phyloP scores from a whole-genome alignment of 2,329 filamentous ascomycete genomes.

The Trichoderma koningiopsis region DNA sequence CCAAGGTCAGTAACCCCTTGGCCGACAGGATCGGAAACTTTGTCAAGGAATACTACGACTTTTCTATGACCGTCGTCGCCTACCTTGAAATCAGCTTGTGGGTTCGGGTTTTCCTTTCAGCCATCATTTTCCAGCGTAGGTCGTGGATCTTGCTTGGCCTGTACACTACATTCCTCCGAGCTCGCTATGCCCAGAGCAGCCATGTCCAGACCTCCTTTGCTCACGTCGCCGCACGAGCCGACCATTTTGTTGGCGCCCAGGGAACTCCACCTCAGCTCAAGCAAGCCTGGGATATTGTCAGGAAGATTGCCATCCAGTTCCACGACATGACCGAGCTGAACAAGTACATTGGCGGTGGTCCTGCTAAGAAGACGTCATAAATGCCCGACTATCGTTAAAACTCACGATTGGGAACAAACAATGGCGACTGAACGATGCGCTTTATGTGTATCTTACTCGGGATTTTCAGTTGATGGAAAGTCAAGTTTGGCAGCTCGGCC shows the following conservation, averaged over 20 bases:
- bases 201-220: conserved; percentile 87
- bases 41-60: conserved; percentile 97
- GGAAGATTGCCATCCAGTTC: conserved; percentile 71
- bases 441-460: neutral
- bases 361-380: conserved; percentile 52
- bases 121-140: conserved; percentile 83
- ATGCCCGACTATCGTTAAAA: neutral
- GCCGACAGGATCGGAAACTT: conserved; percentile 87
- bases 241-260: conserved; percentile 82
- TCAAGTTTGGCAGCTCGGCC: neutral
- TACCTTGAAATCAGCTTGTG: conserved; percentile 85
- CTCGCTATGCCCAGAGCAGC: conserved; percentile 83
- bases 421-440: neutral
- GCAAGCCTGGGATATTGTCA: conserved; percentile 78
- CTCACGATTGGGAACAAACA: neutral
- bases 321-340: conserved; percentile 77
- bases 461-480: neutral
- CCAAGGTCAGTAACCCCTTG: conserved; percentile 56
- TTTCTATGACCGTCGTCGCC: conserved; percentile 91
- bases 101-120: conserved; percentile 77
- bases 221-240: conserved; percentile 72
- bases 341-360: conserved; percentile 66
- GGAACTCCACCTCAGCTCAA: conserved; percentile 78
- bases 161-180: conserved; percentile 92
- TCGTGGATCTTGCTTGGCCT: conserved; percentile 85